Conservation (phyloP, 2,329 filamentous ascomycete species). For the Aspergillus sp. region DNA sequence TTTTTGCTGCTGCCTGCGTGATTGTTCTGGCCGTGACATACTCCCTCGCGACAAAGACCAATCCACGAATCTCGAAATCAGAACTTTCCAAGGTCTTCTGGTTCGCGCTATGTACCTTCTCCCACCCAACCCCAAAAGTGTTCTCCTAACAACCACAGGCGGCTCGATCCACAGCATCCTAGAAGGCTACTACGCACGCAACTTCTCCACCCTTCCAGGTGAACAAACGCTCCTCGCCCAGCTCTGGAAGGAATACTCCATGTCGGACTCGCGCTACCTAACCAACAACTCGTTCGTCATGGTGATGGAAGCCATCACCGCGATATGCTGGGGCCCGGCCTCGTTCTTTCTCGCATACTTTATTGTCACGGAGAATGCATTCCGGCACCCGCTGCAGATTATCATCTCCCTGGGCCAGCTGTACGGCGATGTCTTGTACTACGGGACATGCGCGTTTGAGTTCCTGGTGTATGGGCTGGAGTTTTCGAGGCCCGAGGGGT, state of each 20-base stretch:
- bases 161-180: constrained; percentile 71
- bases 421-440: constrained; percentile 65
- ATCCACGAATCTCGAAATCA: constrained; percentile 6
- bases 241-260: constrained; percentile 86
- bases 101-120: constrained; percentile 17
- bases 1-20: constrained; percentile 8
- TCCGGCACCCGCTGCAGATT: constrained; percentile 60
- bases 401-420: constrained; percentile 63
- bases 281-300: constrained; percentile 77
- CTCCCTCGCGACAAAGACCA: constrained; percentile 3
- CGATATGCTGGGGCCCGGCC: constrained; percentile 46
- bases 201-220: constrained; percentile 65
- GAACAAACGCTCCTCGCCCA: constrained; percentile 74
- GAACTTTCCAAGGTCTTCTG: constrained; percentile 14
- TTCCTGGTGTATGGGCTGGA: constrained; percentile 43
- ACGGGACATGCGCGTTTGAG: constrained; percentile 60
- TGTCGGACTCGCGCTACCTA: constrained; percentile 82
- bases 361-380: constrained; percentile 48
- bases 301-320: constrained; percentile 78
- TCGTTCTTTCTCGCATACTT: constrained; percentile 57
- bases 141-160: constrained; percentile 38
- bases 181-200: constrained; percentile 76
- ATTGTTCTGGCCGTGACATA: not conserved
- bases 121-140: constrained; percentile 22
- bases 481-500: constrained; percentile 61